Evolutionary conservation across 2,329 filamentous ascomycete genomes (phyloP).

Genomic region (Colletotrichum spinosum): DNA sequence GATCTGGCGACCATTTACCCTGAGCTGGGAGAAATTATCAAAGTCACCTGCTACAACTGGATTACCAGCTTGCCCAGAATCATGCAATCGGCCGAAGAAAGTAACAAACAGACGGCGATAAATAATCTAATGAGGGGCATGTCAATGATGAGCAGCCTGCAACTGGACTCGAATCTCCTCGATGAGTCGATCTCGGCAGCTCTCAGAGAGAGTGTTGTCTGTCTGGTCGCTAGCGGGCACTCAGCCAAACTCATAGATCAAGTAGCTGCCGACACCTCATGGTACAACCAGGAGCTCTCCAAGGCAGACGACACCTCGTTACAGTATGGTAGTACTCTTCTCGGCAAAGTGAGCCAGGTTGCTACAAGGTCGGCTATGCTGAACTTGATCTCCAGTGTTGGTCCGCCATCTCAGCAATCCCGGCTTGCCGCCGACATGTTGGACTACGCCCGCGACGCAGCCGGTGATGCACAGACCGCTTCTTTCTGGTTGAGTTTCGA

Average conservation of each 20-base stretch:
- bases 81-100: conserved; percentile 87
- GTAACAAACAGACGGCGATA: conserved; percentile 77
- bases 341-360: conserved; percentile 74
- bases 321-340: conserved; percentile 70
- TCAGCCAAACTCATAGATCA: conserved; percentile 47
- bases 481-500: conserved; percentile 85
- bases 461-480: conserved; percentile 71
- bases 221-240: conserved; percentile 51
- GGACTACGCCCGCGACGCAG: conserved; percentile 68
- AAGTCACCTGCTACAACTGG: conserved; percentile 83
- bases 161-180: conserved; percentile 73
- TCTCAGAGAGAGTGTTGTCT: conserved; percentile 78
- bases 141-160: conserved; percentile 71
- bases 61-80: conserved; percentile 81
- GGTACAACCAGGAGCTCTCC: conserved; percentile 45
- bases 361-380: conserved; percentile 68
- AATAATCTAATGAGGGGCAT: conserved; percentile 82
- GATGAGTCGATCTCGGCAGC: conserved; percentile 75
- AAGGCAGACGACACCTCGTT: conserved; percentile 36
- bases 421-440: conserved; percentile 75
- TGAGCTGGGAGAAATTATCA: conserved; percentile 72
- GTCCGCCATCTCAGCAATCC: conserved; percentile 68
- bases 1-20: conserved; percentile 73
- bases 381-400: conserved; percentile 67
- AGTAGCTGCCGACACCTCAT: conserved; percentile 43